A percentile compares a stretch with the other conserved stretches of the same genome.
These are phyloP conservation scores for Przewalskia tangutica DNA, from an alignment of 257 asterid species.

Conservation along the genomic window DNA sequence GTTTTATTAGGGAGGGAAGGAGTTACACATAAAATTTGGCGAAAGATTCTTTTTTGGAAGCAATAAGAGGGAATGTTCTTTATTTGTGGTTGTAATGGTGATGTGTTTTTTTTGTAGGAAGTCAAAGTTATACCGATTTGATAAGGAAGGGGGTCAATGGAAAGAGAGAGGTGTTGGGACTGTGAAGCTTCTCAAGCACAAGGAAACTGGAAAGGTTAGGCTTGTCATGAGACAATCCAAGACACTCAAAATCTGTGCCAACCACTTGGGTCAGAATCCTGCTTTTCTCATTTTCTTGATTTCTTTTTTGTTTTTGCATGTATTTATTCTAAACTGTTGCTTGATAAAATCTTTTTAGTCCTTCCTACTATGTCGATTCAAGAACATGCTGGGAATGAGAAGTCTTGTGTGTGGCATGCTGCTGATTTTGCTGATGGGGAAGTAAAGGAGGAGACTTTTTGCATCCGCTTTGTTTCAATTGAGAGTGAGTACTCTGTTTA, in stretches of 20 bases:
- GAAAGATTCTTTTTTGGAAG: not conserved
- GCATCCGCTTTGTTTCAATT: constrained; percentile 62
- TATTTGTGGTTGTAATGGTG: not conserved
- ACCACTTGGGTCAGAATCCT: constrained; percentile 56
- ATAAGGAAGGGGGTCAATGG: constrained; percentile 82
- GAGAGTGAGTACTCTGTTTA: constrained; percentile 48
- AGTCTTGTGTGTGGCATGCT: constrained; percentile 89
- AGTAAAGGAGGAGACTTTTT: constrained; percentile 67
- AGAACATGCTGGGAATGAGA: constrained; percentile 80
- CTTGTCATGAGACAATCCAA: constrained; percentile 90
- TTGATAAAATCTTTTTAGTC: constrained; percentile 23
- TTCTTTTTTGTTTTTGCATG: not conserved
- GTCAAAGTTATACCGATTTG: constrained; percentile 82
- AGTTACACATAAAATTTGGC: not conserved
- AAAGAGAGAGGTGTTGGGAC: constrained; percentile 90
- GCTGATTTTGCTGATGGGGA: constrained; percentile 84
- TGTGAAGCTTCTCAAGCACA: constrained; percentile 74
- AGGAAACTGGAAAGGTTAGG: constrained; percentile 62
- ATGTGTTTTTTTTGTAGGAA: constrained; percentile 37
- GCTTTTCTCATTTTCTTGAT: not conserved
- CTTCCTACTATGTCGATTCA: constrained; percentile 50
- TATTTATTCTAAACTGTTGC: not conserved
- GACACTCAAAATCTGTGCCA: constrained; percentile 89
- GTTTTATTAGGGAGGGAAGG: not conserved
- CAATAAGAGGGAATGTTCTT: not conserved